These are phyloP conservation scores for Plenodomus lindquistii DNA, from an alignment of 2,329 filamentous ascomycete species.

Conservation along the genomic window DNA sequence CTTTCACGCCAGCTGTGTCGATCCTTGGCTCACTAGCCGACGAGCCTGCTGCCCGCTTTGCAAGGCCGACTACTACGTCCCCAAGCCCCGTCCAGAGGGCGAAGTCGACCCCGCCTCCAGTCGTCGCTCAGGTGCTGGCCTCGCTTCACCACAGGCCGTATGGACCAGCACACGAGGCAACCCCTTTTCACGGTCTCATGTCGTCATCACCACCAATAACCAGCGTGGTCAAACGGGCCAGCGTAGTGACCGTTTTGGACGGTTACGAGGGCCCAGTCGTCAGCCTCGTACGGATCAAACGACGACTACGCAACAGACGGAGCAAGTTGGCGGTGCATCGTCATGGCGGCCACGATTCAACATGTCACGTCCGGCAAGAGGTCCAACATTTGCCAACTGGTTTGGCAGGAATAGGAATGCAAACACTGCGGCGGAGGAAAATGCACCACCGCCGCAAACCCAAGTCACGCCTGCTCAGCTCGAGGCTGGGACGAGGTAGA, in stretches of 20 bases:
- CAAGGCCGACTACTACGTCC: slow-evolving; percentile 96
- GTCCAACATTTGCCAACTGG: slow-evolving; percentile 29
- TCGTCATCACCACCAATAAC: slow-evolving; percentile 27
- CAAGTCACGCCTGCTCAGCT: slow-evolving; percentile 39
- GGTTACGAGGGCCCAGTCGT: slow-evolving; percentile 30
- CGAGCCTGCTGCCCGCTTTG: slow-evolving; percentile 96
- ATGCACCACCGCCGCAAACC: slow-evolving; percentile 20
- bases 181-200: slow-evolving; percentile 39
- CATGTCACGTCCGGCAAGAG: slow-evolving; percentile 14
- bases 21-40: slow-evolving; percentile 93
- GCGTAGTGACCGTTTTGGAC: slow-evolving; percentile 22
- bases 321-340: slow-evolving; percentile 9
- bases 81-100: slow-evolving; percentile 77
- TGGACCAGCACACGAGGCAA: slow-evolving; percentile 37
- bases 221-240: slow-evolving; percentile 10
- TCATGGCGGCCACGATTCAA: slow-evolving; percentile 33
- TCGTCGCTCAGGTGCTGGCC: slow-evolving; percentile 34
- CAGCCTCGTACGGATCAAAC: slow-evolving; percentile 19
- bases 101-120: slow-evolving; percentile 39
- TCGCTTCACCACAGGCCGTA: slow-evolving; percentile 38
- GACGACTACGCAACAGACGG: slow-evolving; percentile 12
- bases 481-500: slow-evolving; percentile 41
- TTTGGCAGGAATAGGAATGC: slow-evolving; percentile 31
- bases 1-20: slow-evolving; percentile 93
- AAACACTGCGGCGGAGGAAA: slow-evolving; percentile 16